Evolutionary conservation across 2,329 filamentous ascomycete genomes (phyloP).

Genomic region (Ceratocystis cubensis): DNA sequence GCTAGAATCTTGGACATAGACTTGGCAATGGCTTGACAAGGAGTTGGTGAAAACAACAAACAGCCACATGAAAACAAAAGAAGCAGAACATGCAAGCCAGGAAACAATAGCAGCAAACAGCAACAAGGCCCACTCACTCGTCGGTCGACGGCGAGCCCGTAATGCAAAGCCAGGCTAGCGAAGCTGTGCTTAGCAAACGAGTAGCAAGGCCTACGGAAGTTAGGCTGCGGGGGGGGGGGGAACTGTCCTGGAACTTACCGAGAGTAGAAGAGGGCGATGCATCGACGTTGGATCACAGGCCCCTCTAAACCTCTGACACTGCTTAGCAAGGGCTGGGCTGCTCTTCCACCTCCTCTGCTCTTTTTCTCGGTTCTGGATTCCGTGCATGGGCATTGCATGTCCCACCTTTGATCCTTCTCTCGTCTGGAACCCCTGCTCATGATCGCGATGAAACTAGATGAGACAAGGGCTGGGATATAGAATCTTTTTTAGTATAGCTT

Average conservation of each 20-base stretch:
- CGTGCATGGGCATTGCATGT: conserved; percentile 8
- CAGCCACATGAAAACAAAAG: not conserved
- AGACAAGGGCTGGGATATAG: conserved; percentile 2
- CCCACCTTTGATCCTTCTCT: not conserved
- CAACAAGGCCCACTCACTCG: not conserved
- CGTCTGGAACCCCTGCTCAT: conserved; percentile 1
- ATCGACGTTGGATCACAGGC: not conserved
- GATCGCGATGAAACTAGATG: conserved; percentile 5
- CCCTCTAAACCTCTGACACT: not conserved
- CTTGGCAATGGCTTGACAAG: not conserved
- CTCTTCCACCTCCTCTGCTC: not conserved
- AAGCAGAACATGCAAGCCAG: not conserved
- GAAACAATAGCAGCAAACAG: not conserved
- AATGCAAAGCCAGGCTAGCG: too few relatives aligned
- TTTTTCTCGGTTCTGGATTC: conserved; percentile 4
- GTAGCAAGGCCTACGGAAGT: not conserved
- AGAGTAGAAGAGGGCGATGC: not conserved
- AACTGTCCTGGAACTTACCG: not conserved
- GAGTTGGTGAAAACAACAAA: not conserved
- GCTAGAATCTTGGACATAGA: not conserved
- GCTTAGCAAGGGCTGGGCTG: not conserved
- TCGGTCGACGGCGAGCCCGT: too few relatives aligned
- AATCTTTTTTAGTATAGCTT: not conserved
- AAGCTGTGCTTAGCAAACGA: too few relatives aligned
- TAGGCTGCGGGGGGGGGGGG: not conserved